Percentiles rank a stretch among this genome's conserved stretches.
These are phyloP conservation scores for Puccinellia tenuiflora DNA, from an alignment of 176 grass and related monocot species.

Conservation along the genomic window DNA sequence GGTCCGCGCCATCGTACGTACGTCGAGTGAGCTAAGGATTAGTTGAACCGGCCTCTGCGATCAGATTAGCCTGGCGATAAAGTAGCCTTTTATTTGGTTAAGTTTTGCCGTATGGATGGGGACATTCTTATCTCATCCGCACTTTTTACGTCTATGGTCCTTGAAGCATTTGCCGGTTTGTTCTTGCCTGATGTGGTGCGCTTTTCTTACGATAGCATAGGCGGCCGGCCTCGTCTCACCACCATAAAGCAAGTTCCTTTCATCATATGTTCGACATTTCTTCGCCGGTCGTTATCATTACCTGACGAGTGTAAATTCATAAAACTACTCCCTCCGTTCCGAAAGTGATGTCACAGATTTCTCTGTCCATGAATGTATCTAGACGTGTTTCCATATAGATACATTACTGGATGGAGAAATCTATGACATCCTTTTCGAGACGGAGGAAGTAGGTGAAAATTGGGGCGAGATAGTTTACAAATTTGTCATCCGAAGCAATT, in stretches of 20 bases:
- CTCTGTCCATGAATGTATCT: too few species aligned
- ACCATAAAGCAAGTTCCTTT: not conserved
- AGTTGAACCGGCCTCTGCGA: not conserved
- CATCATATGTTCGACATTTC: not conserved
- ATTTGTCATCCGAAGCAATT: too few species aligned
- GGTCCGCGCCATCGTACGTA: not conserved
- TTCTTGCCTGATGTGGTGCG: not conserved
- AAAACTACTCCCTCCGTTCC: too few species aligned
- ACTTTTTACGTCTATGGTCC: not conserved
- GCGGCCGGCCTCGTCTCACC: not conserved
- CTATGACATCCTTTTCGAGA: too few species aligned
- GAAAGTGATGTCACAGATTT: too few species aligned
- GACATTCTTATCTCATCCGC: not conserved
- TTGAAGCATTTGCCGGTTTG: not conserved
- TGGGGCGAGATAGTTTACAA: too few species aligned
- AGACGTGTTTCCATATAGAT: too few species aligned
- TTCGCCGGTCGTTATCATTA: not conserved
- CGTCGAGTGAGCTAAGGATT: not conserved
- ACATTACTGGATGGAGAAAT: too few species aligned
- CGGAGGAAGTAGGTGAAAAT: too few species aligned
- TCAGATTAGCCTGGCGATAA: not conserved
- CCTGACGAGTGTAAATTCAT: too few species aligned
- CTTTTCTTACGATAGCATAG: not conserved
- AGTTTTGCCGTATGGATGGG: not conserved
- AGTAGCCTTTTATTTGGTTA: not conserved